Evolutionary conservation across 805 yeast species (phyloP).

Genomic region (Diddensiella transvaalensis): DNA sequence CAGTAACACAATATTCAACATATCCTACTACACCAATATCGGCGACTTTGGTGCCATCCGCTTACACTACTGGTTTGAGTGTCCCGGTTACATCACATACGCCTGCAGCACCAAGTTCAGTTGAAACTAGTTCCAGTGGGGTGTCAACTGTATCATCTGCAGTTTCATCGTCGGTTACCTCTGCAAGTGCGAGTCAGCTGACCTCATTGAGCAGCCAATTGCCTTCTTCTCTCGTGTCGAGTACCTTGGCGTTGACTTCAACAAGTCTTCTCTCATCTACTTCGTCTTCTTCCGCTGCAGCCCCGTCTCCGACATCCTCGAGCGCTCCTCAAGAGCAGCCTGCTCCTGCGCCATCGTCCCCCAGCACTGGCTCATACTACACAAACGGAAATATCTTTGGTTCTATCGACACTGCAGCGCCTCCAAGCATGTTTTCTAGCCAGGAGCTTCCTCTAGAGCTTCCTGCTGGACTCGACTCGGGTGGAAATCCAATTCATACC

Average conservation of each 20-base stretch:
- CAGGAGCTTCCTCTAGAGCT: slow-evolving; percentile 43
- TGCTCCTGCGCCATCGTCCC: slow-evolving; percentile 14
- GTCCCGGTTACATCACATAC: slow-evolving; percentile 6
- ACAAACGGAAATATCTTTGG: slow-evolving; percentile 43
- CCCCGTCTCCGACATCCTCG: slow-evolving; percentile 15
- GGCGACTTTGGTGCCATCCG: slow-evolving; percentile 31
- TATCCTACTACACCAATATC: slow-evolving; percentile 31
- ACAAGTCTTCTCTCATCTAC: too few relatives aligned
- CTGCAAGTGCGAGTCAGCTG: slow-evolving; percentile 22
- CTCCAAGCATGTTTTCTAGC: slow-evolving; percentile 46
- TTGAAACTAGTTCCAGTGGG: slow-evolving; percentile 30
- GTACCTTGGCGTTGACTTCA: slow-evolving; percentile 19
- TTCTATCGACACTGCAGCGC: slow-evolving; percentile 44
- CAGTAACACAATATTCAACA: slow-evolving; percentile 32
- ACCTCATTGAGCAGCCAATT: slow-evolving; percentile 4
- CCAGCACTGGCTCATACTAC: slow-evolving; percentile 25
- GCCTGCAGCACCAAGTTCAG: not conserved
- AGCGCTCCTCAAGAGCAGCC: not conserved
- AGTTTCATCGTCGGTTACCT: slow-evolving; percentile 8
- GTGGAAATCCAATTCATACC: slow-evolving; percentile 52
- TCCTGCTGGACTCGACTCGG: slow-evolving; percentile 46
- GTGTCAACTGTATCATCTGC: slow-evolving; percentile 10
- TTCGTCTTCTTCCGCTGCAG: slow-evolving; percentile 19
- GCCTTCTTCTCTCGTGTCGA: slow-evolving; percentile 28
- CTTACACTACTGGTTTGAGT: slow-evolving; percentile 27